Evolutionary conservation across 768 basidiomycete genomes (phyloP).

Genomic region (Suillus ampliporus): DNA sequence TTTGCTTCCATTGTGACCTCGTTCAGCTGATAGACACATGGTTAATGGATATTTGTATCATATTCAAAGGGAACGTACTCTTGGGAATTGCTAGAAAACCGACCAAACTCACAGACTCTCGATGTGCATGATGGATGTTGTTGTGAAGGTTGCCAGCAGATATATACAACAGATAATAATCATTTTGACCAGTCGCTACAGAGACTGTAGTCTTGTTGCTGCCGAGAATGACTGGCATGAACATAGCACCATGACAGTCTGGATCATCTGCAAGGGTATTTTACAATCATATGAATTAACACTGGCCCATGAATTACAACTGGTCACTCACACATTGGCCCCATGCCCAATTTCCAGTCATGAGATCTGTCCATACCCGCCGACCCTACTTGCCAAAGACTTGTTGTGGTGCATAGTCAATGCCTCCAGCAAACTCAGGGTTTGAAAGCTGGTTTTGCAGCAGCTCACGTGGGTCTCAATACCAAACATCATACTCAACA

Average conservation of each 20-base stretch:
- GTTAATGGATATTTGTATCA: slow-evolving; percentile 1
- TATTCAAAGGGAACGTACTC: slow-evolving; percentile 20
- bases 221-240: slow-evolving; percentile 39
- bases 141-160: slow-evolving; percentile 33
- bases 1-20: slow-evolving; percentile 16
- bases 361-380: slow-evolving; percentile 34
- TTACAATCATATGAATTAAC: slow-evolving; percentile 17
- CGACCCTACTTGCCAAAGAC: not conserved
- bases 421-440: slow-evolving; percentile 26
- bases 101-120: slow-evolving; percentile 27
- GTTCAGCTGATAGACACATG: not conserved
- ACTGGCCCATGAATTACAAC: slow-evolving; percentile 1
- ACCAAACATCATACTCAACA: slow-evolving; percentile 32
- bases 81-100: slow-evolving; percentile 38
- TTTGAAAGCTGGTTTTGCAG: slow-evolving; percentile 26
- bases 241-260: slow-evolving; percentile 35
- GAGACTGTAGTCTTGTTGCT: slow-evolving; percentile 51
- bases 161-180: slow-evolving; percentile 43
- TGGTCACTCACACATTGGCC: slow-evolving; percentile 35
- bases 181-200: slow-evolving; percentile 44
- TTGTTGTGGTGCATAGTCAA: slow-evolving; percentile 22
- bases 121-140: slow-evolving; percentile 24
- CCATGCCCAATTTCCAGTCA: slow-evolving; percentile 45
- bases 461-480: slow-evolving; percentile 20
- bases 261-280: slow-evolving; percentile 29